These are phyloP conservation scores for Trichoderma hamatum DNA, from an alignment of 2,329 filamentous ascomycete genomes.

Conservation along the genomic window DNA sequence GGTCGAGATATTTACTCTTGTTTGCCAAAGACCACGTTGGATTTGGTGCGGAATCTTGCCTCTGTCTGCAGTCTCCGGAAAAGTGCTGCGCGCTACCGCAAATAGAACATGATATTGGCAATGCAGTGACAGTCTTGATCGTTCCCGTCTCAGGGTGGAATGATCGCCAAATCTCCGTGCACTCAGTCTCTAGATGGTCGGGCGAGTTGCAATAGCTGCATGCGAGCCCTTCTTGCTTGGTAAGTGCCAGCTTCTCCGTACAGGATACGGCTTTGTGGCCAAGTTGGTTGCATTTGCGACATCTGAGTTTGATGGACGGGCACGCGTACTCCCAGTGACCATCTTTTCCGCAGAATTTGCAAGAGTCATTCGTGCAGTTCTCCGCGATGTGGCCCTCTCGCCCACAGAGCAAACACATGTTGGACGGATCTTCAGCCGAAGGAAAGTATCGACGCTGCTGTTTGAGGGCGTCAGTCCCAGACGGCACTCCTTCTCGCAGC, in stretches of 20 bases:
- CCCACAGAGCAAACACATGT: constrained; percentile 57
- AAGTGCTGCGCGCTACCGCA: constrained; percentile 61
- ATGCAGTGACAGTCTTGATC: constrained; percentile 52
- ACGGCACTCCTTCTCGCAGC: constrained; percentile 33
- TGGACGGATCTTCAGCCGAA: constrained; percentile 46
- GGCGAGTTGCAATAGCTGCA: constrained; percentile 63
- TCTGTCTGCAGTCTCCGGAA: constrained; percentile 55
- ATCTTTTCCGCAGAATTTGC: constrained; percentile 51
- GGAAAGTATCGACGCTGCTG: constrained; percentile 57
- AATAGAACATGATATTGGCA: constrained; percentile 58
- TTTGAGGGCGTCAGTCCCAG: constrained; percentile 40
- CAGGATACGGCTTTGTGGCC: constrained; percentile 61
- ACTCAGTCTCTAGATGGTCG: constrained; percentile 62
- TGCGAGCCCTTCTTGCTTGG: constrained; percentile 56
- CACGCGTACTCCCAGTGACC: constrained; percentile 56
- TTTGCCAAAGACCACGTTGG: constrained; percentile 59
- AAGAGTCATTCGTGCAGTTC: constrained; percentile 51
- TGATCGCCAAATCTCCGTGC: constrained; percentile 63
- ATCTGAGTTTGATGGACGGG: constrained; percentile 52
- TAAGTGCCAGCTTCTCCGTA: constrained; percentile 56
- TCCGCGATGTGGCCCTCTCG: constrained; percentile 49
- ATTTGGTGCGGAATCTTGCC: constrained; percentile 33
- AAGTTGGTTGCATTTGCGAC: constrained; percentile 62
- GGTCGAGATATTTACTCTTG: constrained; percentile 53
- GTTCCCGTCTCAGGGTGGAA: constrained; percentile 48